Conservation (phyloP, 148 eudicot species). For the Rhododendron ferrugineum region DNA sequence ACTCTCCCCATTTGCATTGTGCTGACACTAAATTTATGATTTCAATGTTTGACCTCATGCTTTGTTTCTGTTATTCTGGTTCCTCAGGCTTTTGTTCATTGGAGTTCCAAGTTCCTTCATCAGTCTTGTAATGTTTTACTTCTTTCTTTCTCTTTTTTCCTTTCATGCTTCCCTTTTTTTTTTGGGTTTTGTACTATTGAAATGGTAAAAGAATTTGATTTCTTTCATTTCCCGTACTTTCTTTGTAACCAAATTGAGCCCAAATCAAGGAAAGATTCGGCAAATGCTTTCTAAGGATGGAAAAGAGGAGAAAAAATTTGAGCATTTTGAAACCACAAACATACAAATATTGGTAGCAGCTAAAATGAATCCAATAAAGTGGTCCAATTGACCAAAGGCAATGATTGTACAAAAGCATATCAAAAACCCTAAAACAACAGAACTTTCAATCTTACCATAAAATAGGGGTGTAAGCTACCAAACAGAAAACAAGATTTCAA, state of each 20-base stretch:
- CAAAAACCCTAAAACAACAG: not conserved
- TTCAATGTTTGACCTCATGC: not conserved
- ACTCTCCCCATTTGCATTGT: not conserved
- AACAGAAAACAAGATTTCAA: too few species aligned
- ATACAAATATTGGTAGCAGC: not conserved
- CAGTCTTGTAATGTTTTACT: not conserved
- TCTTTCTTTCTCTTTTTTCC: not conserved
- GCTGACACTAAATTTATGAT: not conserved
- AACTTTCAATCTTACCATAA: not conserved
- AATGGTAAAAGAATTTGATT: not conserved
- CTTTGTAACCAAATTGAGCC: not conserved
- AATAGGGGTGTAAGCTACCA: too few species aligned
- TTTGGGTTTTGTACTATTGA: not conserved
- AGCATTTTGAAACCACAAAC: not conserved
- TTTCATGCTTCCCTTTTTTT: not conserved
- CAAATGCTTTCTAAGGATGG: not conserved
- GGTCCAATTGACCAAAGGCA: not conserved
- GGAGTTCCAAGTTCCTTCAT: not conserved
- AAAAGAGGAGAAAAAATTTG: not conserved
- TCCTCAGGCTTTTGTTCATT: not conserved
- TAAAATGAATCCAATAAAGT: not conserved
- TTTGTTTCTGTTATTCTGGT: not conserved
- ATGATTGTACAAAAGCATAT: not conserved
- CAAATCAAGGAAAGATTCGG: not conserved
- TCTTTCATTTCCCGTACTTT: not conserved